phyloP scores from a whole-genome alignment of 495 filamentous ascomycete species.

The Apodospora peruviana region DNA sequence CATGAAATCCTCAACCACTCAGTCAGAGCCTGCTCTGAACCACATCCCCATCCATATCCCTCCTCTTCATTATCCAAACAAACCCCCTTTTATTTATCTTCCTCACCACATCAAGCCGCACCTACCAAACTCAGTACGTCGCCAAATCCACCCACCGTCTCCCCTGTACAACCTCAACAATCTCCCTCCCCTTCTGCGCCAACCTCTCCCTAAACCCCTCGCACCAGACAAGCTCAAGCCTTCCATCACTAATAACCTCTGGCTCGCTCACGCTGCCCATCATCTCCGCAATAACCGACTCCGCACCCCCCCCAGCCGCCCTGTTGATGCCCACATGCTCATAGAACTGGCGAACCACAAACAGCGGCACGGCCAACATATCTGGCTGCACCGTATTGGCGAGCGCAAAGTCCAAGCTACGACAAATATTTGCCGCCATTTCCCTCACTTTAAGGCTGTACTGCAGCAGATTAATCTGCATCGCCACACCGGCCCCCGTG shows the following conservation, averaged over 20 bases:
- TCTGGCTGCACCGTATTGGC: conserved; percentile 32
- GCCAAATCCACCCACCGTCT: conserved; percentile 18
- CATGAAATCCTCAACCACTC: no score
- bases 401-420: conserved; percentile 34
- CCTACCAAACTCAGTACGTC: conserved; percentile 1
- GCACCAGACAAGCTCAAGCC: conserved; percentile 38
- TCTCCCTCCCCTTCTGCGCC: conserved; percentile 13
- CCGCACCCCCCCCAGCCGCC: not conserved
- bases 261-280: not conserved
- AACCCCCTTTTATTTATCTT: no score
- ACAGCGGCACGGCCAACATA: conserved; percentile 29
- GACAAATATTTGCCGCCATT: conserved; percentile 30
- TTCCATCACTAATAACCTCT: conserved; percentile 13
- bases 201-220: conserved; percentile 27
- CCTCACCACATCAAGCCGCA: no score
- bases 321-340: not conserved
- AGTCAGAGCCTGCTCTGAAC: no score
- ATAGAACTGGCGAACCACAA: conserved; percentile 29
- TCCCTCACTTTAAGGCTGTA: conserved; percentile 20
- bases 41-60: no score
- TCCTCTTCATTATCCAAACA: no score
- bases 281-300: not conserved
- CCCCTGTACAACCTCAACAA: conserved; percentile 12
- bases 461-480: conserved; percentile 16
- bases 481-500: not conserved